Conservation (phyloP, 2,329 filamentous ascomycete genomes). For the Fusarium aywerte region DNA sequence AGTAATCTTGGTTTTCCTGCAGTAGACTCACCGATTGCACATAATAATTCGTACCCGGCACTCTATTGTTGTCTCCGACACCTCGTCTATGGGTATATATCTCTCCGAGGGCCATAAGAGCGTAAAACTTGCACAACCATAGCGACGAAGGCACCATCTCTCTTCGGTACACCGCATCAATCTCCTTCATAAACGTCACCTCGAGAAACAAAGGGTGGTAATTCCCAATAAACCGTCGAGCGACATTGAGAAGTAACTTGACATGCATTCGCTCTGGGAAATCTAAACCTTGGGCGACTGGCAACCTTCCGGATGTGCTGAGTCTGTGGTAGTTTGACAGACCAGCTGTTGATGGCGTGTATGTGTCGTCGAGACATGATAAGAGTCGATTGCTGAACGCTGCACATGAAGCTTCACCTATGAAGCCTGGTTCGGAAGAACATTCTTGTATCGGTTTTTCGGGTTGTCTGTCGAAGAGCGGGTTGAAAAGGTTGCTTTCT, state of each 20-base stretch:
- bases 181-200: constrained; percentile 53
- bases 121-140: constrained; percentile 58
- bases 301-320: not conserved
- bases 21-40: constrained; percentile 53
- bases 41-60: constrained; percentile 58
- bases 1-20: constrained; percentile 50
- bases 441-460: constrained; percentile 32
- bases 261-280: constrained; percentile 48
- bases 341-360: constrained; percentile 43
- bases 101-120: constrained; percentile 57
- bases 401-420: constrained; percentile 48
- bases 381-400: constrained; percentile 47
- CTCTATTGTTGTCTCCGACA: constrained; percentile 41
- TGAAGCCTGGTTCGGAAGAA: constrained; percentile 44
- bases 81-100: constrained; percentile 55
- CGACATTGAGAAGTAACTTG: constrained; percentile 46
- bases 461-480: constrained; percentile 41
- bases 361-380: constrained; percentile 46
- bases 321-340: constrained; percentile 45
- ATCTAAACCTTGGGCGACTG: constrained; percentile 14
- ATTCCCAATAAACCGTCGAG: constrained; percentile 47
- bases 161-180: constrained; percentile 51
- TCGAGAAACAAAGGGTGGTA: constrained; percentile 50
- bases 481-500: constrained; percentile 47
- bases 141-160: constrained; percentile 43